Conservation (phyloP, 306 rosid species). For the Biancaea sappan region DNA sequence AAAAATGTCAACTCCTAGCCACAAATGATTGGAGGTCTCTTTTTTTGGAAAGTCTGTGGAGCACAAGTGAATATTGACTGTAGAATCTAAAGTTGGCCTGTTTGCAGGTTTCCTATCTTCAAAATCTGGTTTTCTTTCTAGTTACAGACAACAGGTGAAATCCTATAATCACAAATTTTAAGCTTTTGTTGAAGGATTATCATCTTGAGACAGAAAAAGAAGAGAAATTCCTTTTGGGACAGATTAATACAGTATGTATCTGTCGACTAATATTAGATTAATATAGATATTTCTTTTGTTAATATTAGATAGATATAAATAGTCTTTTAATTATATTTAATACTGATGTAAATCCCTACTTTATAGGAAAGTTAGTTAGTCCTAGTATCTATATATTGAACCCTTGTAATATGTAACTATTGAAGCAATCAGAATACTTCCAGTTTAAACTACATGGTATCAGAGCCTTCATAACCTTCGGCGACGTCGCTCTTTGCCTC, state of each 20-base stretch:
- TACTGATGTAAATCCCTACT: too few relatives aligned
- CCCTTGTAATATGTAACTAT: too few relatives aligned
- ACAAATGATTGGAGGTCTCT: neutral
- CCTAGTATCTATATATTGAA: too few relatives aligned
- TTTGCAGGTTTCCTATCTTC: neutral
- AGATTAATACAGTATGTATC: constrained; percentile 19
- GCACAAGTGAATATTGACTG: neutral
- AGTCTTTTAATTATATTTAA: too few relatives aligned
- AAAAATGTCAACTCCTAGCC: neutral
- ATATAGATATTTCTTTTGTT: too few relatives aligned
- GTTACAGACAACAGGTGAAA: neutral
- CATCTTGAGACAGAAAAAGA: constrained; percentile 26
- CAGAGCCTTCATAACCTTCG: too few relatives aligned
- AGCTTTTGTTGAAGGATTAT: neutral
- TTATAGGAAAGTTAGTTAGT: too few relatives aligned
- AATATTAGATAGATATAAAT: too few relatives aligned
- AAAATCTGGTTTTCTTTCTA: constrained; percentile 8
- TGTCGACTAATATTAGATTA: too few relatives aligned
- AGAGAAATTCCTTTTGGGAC: constrained; percentile 16
- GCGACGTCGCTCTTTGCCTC: too few relatives aligned
- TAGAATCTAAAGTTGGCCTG: neutral
- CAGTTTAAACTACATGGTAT: too few relatives aligned
- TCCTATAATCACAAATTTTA: constrained; percentile 5
- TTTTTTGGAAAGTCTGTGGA: constrained; percentile 18
- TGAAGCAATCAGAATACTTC: too few relatives aligned